Percentiles rank a stretch among this genome's conserved stretches.
Conservation (phyloP, 305 asterid species). For the Andrographis paniculata region DNA sequence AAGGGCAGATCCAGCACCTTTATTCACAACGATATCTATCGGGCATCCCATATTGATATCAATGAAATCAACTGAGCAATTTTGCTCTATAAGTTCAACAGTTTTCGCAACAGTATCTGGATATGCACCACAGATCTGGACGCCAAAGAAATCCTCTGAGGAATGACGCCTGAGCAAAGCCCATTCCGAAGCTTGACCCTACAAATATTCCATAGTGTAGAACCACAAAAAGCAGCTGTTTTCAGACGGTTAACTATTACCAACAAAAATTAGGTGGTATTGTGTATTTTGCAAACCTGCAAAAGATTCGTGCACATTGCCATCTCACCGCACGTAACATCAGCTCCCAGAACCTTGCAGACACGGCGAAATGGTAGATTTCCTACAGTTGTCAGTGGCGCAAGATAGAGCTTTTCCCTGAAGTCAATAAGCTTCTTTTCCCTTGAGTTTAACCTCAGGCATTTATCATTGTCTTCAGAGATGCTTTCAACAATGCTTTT, state of each 20-base stretch:
- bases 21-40: constrained; percentile 75
- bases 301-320: constrained; percentile 94
- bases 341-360: constrained; percentile 92
- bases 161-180: constrained; percentile 93
- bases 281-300: constrained; percentile 41
- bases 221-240: constrained; percentile 6
- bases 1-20: constrained; percentile 94
- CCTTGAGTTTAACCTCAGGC: constrained; percentile 63
- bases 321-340: constrained; percentile 97
- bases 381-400: constrained; percentile 90
- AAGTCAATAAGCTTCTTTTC: constrained; percentile 86
- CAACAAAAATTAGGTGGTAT: not conserved
- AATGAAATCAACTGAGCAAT: constrained; percentile 82
- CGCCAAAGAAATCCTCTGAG: constrained; percentile 81
- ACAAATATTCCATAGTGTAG: constrained; percentile 16
- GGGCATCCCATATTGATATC: constrained; percentile 99
- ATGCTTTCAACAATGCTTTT: constrained; percentile 22
- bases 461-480: constrained; percentile 48
- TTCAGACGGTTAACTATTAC: not conserved
- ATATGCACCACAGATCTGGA: constrained; percentile 89
- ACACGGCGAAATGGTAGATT: constrained; percentile 84
- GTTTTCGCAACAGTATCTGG: constrained; percentile 90
- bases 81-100: constrained; percentile 83
- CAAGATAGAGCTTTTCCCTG: constrained; percentile 80
- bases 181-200: constrained; percentile 99